Conservation (phyloP, 345 rosid species). For the Eucalyptus cloeziana region DNA sequence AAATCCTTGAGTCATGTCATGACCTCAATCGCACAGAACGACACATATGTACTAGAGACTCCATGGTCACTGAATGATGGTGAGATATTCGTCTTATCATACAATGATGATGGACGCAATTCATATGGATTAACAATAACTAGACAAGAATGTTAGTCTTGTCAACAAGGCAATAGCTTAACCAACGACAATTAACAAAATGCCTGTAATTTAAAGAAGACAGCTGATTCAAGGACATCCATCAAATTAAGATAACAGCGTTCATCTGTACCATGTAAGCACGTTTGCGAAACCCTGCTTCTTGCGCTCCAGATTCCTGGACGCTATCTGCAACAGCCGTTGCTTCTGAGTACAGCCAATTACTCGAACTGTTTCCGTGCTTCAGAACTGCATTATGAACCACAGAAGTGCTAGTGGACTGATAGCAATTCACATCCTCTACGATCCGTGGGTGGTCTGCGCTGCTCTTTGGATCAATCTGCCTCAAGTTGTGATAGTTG, state of each 20-base stretch:
- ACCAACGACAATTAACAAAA: background rate
- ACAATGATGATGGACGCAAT: background rate
- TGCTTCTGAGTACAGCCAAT: slow-evolving; percentile 52
- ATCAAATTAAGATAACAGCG: background rate
- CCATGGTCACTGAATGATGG: background rate
- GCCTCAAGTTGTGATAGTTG: slow-evolving; percentile 11
- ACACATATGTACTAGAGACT: background rate
- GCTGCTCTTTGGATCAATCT: slow-evolving; percentile 14
- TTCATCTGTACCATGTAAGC: slow-evolving; percentile 1
- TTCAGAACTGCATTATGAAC: slow-evolving; percentile 4
- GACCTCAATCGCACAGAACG: background rate
- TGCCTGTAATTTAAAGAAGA: background rate
- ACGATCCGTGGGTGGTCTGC: slow-evolving; percentile 22
- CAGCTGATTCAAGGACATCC: background rate
- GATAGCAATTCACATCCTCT: slow-evolving; percentile 14
- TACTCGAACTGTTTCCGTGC: background rate
- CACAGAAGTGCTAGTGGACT: background rate
- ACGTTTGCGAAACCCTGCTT: slow-evolving; percentile 36
- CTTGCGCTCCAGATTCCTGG: slow-evolving; percentile 24
- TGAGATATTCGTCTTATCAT: background rate
- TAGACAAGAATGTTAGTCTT: background rate
- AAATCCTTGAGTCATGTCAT: background rate
- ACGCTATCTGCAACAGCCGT: slow-evolving; percentile 23
- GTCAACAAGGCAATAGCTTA: background rate
- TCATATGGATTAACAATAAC: background rate